Percentiles rank a stretch among this genome's conserved stretches.
phyloP scores from a whole-genome alignment of 2,329 filamentous ascomycete genomes.

The Diaporthe vaccinii region DNA sequence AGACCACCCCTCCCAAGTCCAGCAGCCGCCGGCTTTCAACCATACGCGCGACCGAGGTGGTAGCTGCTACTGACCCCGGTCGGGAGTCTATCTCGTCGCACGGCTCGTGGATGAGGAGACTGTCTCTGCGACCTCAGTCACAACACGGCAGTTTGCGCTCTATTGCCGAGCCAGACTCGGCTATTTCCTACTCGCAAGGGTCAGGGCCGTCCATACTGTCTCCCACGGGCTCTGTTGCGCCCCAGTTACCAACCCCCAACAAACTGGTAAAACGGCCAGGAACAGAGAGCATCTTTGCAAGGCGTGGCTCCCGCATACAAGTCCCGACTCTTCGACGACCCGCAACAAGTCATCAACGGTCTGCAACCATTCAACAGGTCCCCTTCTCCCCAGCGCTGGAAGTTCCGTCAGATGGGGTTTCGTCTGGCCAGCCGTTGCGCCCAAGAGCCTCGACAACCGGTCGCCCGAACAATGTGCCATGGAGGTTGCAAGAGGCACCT shows the following conservation, averaged over 20 bases:
- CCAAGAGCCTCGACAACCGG: slow-evolving; percentile 43
- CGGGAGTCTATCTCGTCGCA: slow-evolving; percentile 72
- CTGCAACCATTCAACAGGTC: slow-evolving; percentile 75
- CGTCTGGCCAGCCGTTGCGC: slow-evolving; percentile 52
- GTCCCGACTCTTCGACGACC: slow-evolving; percentile 78
- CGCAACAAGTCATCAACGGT: slow-evolving; percentile 84
- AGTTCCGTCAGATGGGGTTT: slow-evolving; percentile 46
- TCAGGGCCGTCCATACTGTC: slow-evolving; percentile 75
- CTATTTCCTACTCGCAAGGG: slow-evolving; percentile 74
- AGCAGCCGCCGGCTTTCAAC: slow-evolving; percentile 58
- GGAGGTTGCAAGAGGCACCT: slow-evolving; percentile 43
- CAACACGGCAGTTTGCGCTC: slow-evolving; percentile 75
- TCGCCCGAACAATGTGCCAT: slow-evolving; percentile 35
- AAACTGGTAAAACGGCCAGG: slow-evolving; percentile 81
- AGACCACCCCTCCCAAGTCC: slow-evolving; percentile 57
- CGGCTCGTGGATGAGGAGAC: slow-evolving; percentile 79
- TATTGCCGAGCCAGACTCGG: slow-evolving; percentile 73
- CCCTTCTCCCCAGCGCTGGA: slow-evolving; percentile 41
- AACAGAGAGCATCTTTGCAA: slow-evolving; percentile 48
- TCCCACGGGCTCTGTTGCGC: slow-evolving; percentile 53
- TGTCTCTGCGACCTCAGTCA: slow-evolving; percentile 76
- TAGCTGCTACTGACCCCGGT: slow-evolving; percentile 57
- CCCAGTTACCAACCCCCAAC: slow-evolving; percentile 70
- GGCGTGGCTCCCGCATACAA: slow-evolving; percentile 69
- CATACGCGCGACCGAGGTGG: slow-evolving; percentile 55